A percentile compares a stretch with the other conserved stretches of the same genome.
phyloP scores from a whole-genome alignment of 306 rosid genomes.

The Quercus mongolica region DNA sequence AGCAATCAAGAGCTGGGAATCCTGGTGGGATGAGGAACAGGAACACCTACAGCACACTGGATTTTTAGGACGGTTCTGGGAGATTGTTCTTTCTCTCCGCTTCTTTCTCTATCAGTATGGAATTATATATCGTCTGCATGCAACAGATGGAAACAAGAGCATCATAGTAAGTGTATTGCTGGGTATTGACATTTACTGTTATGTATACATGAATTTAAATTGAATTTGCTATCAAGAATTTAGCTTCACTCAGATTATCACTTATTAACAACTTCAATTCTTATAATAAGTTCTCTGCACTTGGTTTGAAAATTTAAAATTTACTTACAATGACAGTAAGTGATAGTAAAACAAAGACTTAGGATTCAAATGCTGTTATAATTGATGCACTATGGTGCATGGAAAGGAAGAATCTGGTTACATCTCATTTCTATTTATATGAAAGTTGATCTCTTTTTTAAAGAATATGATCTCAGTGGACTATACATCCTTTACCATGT shows the following conservation, averaged over 20 bases:
- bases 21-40: constrained; percentile 99
- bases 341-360: background rate
- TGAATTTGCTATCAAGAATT: constrained; percentile 18
- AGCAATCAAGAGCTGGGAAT: constrained; percentile 93
- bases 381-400: background rate
- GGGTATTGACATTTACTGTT: constrained; percentile 12
- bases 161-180: constrained; percentile 58
- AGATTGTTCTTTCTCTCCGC: constrained; percentile 64
- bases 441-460: background rate
- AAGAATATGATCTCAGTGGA: background rate
- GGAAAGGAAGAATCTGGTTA: background rate
- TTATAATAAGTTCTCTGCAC: background rate
- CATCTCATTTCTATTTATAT: background rate
- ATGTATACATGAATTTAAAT: constrained; percentile 12
- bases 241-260: background rate
- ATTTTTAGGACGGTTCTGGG: constrained; percentile 62
- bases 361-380: background rate
- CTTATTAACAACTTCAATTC: background rate
- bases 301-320: background rate
- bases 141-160: constrained; percentile 66
- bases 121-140: constrained; percentile 79
- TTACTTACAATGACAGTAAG: background rate
- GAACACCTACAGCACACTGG: constrained; percentile 88
- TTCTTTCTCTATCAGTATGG: constrained; percentile 91
- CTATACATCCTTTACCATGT: background rate